Base-by-base conservation (phyloP, 1,284 basidiomycete genomes). In the Caloboletus firmus region DNA sequence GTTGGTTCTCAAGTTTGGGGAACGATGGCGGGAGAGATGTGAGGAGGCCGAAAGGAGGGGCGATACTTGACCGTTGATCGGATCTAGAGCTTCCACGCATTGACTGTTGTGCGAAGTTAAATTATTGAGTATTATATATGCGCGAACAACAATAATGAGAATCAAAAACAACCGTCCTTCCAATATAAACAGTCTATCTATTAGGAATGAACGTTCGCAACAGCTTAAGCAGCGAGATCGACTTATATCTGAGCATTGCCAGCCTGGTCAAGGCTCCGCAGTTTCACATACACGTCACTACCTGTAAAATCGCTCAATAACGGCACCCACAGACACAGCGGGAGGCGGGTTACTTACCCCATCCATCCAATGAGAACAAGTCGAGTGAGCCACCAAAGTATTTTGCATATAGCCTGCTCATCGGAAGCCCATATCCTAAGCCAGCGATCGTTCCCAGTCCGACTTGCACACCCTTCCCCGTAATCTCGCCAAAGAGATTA, bases 361-460 rank as follows among this genome's bases (percentile, higher is more conserved):
- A 91, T 28, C 91, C 89, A 63, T 91, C 87, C 51, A 94, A 69
- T 1, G 87, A 84, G 57, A 87, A 80, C 37, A 94, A 74, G 62
- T 92, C 86, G 26, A 93, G 74, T 5, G 87, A 84, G 32, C 90
- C 87, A 34, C 87, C 88, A 66, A 94, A 91, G 64, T 91, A 90
- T 77, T 74, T 84, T 24, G 90, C 85, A 65, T 94, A 94, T 48
- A 94, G 71, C 59, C 82, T 81, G 66, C 91, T 91, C 87, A 94
- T 89, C 4, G 92, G 92, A 52, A 94, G 73, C 0, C 91, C 91
- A 61, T 92, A 93, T 3, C 93, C 93, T 37, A 95, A 48, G 18
- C 68, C 85, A 2, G 85, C 85, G 40, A 87, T 79, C 4, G 85
- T 87, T 11, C 86, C 85, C 68, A 87, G 48, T 71, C 40, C 81